Conservation (phyloP, 73 alveolate genomes). For the Diophrys sp. region DNA sequence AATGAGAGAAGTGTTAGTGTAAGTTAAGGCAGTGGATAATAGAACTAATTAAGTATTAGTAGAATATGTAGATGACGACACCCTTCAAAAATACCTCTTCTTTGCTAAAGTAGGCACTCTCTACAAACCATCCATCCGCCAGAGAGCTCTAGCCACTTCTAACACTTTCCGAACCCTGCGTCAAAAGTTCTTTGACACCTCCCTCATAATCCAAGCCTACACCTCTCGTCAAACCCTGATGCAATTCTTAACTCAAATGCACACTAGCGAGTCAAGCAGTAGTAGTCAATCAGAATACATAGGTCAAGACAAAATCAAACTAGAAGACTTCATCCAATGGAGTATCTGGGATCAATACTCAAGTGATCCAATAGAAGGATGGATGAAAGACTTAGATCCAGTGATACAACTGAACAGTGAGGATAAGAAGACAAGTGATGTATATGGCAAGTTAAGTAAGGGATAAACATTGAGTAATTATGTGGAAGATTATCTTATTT, state of each 20-base stretch:
- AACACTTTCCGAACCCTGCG: conserved; percentile 1
- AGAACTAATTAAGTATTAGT: conserved; percentile 36
- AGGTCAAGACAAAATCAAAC: background rate
- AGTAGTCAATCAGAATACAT: background rate
- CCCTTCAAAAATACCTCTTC: conserved; percentile 13
- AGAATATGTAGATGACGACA: conserved; percentile 52
- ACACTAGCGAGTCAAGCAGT: too few relatives aligned
- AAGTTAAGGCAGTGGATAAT: conserved; percentile 39
- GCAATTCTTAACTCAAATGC: too few relatives aligned
- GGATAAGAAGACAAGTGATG: background rate
- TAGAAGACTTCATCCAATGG: conserved; percentile 57
- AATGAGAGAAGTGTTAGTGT: conserved; percentile 32
- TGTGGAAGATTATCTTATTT: conserved; percentile 3
- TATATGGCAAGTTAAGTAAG: background rate
- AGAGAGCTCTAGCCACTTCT: conserved; percentile 36
- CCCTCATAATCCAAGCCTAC: conserved; percentile 22
- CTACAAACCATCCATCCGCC: conserved; percentile 34
- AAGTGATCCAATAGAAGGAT: conserved; percentile 47
- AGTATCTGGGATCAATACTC: conserved; percentile 38
- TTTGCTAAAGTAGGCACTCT: background rate
- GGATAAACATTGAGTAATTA: background rate
- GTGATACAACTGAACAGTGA: background rate
- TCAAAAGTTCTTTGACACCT: background rate
- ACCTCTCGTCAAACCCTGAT: conserved; percentile 52
- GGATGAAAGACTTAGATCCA: conserved; percentile 7